A percentile compares a stretch with the other conserved stretches of the same genome.
phyloP scores from a whole-genome alignment of 2,329 filamentous ascomycete genomes.

The Ascocoryne sarcoides region DNA sequence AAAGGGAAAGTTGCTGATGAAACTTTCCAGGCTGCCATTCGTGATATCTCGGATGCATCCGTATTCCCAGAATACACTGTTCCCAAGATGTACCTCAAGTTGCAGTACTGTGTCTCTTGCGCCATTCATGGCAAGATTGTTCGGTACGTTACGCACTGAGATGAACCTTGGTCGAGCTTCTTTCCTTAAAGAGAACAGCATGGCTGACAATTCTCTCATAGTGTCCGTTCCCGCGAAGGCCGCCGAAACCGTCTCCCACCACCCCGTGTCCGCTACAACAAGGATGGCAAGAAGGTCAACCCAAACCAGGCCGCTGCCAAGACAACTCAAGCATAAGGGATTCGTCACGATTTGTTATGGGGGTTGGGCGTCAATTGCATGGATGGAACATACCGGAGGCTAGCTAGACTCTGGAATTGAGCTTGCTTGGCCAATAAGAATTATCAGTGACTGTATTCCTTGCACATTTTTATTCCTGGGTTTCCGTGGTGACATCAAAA shows the following conservation, averaged over 20 bases:
- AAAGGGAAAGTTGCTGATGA: no score
- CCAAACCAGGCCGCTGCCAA: constrained; percentile 30
- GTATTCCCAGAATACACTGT: constrained; percentile 99
- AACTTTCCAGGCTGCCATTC: constrained; percentile 50
- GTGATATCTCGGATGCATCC: constrained; percentile 99
- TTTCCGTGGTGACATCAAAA: no score
- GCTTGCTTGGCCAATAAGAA: not conserved
- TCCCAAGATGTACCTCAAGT: constrained; percentile 99
- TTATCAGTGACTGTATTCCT: no score
- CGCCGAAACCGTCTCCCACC: constrained; percentile 98
- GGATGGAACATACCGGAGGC: not conserved
- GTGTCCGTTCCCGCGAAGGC: constrained; percentile 93
- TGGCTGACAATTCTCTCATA: constrained; percentile 35
- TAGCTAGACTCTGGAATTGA: constrained; percentile 1
- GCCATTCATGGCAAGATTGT: constrained; percentile 99
- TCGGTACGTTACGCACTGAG: constrained; percentile 69
- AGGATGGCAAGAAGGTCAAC: constrained; percentile 99
- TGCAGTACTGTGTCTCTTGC: constrained; percentile 99
- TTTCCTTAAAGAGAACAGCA: constrained; percentile 34
- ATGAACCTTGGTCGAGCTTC: constrained; percentile 52
- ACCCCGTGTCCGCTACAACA: constrained; percentile 80
- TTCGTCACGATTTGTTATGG: not conserved
- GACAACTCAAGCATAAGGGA: constrained; percentile 5
- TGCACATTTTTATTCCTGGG: no score
- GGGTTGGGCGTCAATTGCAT: constrained; percentile 2